Percentiles rank a stretch among this genome's conserved stretches.
phyloP scores from a whole-genome alignment of 768 basidiomycete genomes.

The Leccinum longicurvipes region DNA sequence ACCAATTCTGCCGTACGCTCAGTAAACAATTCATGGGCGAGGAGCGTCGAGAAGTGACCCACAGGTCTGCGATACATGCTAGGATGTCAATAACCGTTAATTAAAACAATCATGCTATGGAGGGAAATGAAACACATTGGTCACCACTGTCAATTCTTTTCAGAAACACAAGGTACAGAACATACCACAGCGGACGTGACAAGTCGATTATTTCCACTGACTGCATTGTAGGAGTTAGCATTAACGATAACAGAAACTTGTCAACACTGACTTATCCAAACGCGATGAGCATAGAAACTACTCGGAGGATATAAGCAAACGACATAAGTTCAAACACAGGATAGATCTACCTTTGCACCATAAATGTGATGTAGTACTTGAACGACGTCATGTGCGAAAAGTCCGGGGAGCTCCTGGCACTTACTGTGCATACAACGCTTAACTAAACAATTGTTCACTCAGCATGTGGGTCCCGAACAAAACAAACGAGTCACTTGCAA shows the following conservation, averaged over 20 bases:
- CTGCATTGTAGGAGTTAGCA: constrained; percentile 3
- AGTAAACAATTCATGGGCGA: no score
- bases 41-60: background rate
- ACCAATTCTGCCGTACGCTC: constrained; percentile 3
- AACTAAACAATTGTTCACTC: constrained; percentile 2
- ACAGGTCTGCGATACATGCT: constrained; percentile 8
- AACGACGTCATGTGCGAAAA: background rate
- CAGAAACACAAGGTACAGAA: no score
- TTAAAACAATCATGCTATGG: background rate
- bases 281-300: constrained; percentile 25
- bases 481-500: background rate
- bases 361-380: constrained; percentile 16
- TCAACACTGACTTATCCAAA: constrained; percentile 22
- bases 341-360: constrained; percentile 16
- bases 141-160: no score
- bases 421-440: background rate
- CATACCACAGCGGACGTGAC: constrained; percentile 16
- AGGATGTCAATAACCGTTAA: no score
- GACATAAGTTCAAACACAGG: background rate
- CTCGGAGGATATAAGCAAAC: background rate
- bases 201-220: constrained; percentile 15
- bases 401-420: background rate
- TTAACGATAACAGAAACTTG: background rate
- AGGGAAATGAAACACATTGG: background rate
- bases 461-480: background rate